phyloP scores from a whole-genome alignment of 768 basidiomycete genomes.

The Roridomyces roridus region DNA sequence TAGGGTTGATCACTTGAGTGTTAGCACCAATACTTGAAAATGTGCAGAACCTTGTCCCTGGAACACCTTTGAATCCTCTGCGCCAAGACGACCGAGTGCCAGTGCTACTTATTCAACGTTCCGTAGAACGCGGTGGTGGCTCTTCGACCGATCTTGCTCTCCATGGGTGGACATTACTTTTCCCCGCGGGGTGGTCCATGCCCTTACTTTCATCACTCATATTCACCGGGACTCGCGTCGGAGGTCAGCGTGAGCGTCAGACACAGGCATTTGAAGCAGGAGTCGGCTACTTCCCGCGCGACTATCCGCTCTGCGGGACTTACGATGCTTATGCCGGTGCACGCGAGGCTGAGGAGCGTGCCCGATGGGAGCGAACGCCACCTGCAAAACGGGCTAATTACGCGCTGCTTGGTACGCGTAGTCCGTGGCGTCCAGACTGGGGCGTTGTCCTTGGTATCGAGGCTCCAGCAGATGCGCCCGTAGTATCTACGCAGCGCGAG shows the following conservation, averaged over 20 bases:
- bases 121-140: constrained; percentile 50
- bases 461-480: constrained; percentile 21
- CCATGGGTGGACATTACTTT: constrained; percentile 87
- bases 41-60: constrained; percentile 76
- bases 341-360: constrained; percentile 59
- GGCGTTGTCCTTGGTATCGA: constrained; percentile 63
- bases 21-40: not conserved
- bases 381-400: constrained; percentile 87
- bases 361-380: constrained; percentile 79
- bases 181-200: constrained; percentile 92
- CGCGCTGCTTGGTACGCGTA: constrained; percentile 63
- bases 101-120: constrained; percentile 81
- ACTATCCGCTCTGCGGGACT: constrained; percentile 68
- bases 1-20: too few relatives aligned
- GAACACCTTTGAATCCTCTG: constrained; percentile 67
- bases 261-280: constrained; percentile 88
- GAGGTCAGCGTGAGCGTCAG: constrained; percentile 82
- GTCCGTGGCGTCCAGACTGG: constrained; percentile 86
- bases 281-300: constrained; percentile 76
- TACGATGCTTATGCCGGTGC: constrained; percentile 56
- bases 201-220: constrained; percentile 84
- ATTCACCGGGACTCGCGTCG: constrained; percentile 84
- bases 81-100: constrained; percentile 86
- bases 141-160: constrained; percentile 49
- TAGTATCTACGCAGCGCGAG: constrained; percentile 68